phyloP scores from a whole-genome alignment of 2,329 filamentous ascomycete species.

The Neonectria ditissima region DNA sequence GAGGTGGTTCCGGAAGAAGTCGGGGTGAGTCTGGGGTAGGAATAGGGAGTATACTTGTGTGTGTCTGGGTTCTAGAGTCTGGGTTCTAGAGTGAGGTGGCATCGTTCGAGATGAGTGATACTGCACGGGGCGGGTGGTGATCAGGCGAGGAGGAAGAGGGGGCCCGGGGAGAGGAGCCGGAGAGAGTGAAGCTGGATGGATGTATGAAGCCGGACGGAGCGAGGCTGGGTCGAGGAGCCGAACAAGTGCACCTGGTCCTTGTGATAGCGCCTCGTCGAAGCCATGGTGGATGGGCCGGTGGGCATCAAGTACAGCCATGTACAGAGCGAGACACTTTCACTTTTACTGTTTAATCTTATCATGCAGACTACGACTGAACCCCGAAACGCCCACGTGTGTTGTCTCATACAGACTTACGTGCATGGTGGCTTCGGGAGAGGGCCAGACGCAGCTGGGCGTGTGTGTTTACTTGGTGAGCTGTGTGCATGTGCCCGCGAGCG shows the following conservation, averaged over 20 bases:
- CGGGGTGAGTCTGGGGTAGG: constrained; percentile 6
- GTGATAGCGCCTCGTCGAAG: background rate
- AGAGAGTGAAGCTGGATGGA: background rate
- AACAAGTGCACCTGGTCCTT: background rate
- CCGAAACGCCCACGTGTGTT: constrained; percentile 3
- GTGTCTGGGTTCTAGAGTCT: too few relatives aligned
- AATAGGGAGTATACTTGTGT: background rate
- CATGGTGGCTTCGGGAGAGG: constrained; percentile 25
- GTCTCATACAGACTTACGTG: background rate
- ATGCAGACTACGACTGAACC: background rate
- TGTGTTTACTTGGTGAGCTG: too few relatives aligned
- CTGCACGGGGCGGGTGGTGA: background rate
- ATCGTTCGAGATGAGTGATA: background rate
- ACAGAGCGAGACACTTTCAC: background rate
- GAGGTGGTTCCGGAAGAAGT: constrained; percentile 4
- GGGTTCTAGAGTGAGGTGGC: constrained; percentile 7
- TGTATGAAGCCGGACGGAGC: background rate
- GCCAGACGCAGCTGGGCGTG: constrained; percentile 6
- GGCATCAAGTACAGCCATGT: background rate
- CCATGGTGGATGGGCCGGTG: constrained; percentile 2
- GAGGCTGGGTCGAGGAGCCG: background rate
- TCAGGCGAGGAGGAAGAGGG: background rate
- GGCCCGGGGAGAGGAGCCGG: background rate
- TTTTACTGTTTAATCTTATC: too few relatives aligned
- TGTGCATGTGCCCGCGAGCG: constrained; percentile 6